Evolutionary conservation across 2,329 filamentous ascomycete species (phyloP), one percentile per base, ranked within the genome.

Genomic region (Fusarium sp.): DNA sequence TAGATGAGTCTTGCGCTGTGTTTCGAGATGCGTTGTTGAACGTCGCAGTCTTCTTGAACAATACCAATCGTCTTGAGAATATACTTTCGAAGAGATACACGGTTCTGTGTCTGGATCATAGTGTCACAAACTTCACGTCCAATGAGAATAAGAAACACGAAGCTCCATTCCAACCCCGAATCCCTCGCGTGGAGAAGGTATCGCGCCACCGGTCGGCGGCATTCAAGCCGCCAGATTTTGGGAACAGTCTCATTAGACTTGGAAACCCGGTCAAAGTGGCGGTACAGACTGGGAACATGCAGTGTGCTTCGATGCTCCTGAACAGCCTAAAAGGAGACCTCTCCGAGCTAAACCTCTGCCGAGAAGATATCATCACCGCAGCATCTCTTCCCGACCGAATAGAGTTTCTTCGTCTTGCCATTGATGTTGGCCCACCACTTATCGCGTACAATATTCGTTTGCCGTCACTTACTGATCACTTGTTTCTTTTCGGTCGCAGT

Each of bases 181-280:
- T 54, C 8, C 48, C 54, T 30, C n/a, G 6, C 15, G 8, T 20
- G 8, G 0, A 4, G 6, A 7, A 3, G 13, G 30, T 30, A 13
- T 30, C 28, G 28, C 28, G 11, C 28, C 28, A 30, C 7, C 13
- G 13, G 1, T 14, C 9, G 8, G 6, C 15, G 14, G 39, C n/a
- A 6, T 19, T 28, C 4, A 3, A 19, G 5, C 22, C n/a, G 5
- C 39, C 48, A 1, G 6, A 17, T 1, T 44, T 24, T 13, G 54
- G 39, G 5, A 24, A 10, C 6, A 39, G 35, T 39, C 54, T 57
- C 1, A 32, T 55, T 10, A 54, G 32, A 5, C 24, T 57, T 39
- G 54, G 39, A 14, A 57, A 37, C 17, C n/a, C 48, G 13, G 30
- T 17, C 7, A 55, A 30, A 15, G 9, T 57, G 14, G 39, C 54